These are phyloP conservation scores for Oemleria cerasiformis DNA, from an alignment of 306 rosid species.

Conservation along the genomic window DNA sequence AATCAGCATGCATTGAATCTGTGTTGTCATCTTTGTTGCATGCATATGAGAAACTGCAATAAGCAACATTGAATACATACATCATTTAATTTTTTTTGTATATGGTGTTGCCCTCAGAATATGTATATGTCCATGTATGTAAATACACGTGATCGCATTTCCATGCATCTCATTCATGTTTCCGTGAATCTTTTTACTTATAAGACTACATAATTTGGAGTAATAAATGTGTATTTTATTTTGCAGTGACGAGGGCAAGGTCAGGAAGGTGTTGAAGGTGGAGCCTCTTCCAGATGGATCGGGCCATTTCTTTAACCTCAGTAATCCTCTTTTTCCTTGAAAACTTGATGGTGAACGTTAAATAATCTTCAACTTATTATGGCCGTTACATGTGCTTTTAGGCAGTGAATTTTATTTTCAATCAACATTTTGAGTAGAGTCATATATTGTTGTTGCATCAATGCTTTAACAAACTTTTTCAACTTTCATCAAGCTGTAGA, in stretches of 20 bases:
- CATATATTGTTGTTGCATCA: not conserved
- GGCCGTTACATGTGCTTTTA: not conserved
- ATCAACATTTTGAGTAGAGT: not conserved
- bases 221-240: conserved; percentile 21
- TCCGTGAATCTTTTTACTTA: not conserved
- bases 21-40: not conserved
- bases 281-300: conserved; percentile 95
- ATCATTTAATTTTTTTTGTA: no score
- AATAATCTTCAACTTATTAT: conserved; percentile 9
- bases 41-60: not conserved
- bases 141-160: not conserved
- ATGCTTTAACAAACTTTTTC: not conserved
- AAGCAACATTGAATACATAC: not conserved
- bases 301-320: conserved; percentile 85
- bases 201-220: not conserved
- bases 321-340: conserved; percentile 52
- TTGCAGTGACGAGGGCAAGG: conserved; percentile 90
- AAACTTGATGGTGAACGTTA: conserved; percentile 5
- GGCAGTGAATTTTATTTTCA: conserved; percentile 5
- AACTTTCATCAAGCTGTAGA: not conserved
- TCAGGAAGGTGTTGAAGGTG: conserved; percentile 81
- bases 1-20: not conserved
- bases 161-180: not conserved
- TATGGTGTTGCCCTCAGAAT: not conserved
- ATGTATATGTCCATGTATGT: not conserved